Percentiles rank a stretch among this genome's conserved stretches.
These are phyloP conservation scores for Cymbopogon citratus DNA, from an alignment of 176 grass and related monocot species.

Conservation along the genomic window DNA sequence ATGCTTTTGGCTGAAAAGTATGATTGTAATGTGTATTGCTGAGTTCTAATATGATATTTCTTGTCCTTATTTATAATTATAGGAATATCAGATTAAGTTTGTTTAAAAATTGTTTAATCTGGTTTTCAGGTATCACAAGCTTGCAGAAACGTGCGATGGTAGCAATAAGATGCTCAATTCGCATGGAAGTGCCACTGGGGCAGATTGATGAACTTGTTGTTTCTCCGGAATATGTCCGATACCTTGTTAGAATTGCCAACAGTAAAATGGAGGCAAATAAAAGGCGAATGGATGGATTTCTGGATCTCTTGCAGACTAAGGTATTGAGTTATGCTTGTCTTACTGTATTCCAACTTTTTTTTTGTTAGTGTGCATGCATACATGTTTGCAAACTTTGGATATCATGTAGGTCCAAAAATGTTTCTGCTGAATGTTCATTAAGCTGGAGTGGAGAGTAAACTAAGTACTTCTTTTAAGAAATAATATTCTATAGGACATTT, in stretches of 20 bases:
- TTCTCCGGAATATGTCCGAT: conserved; percentile 54
- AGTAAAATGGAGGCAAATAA: conserved; percentile 88
- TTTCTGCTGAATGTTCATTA: not conserved
- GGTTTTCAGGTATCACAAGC: conserved; percentile 72
- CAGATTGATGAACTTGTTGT: conserved; percentile 45
- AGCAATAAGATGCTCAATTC: conserved; percentile 85
- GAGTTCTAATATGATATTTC: not conserved
- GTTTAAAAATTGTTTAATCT: not conserved
- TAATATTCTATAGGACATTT: not conserved
- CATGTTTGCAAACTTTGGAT: not conserved
- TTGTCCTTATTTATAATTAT: not conserved
- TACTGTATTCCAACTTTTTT: not conserved
- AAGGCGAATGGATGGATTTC: conserved; percentile 64
- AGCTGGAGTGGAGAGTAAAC: not conserved
- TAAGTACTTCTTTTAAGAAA: not conserved
- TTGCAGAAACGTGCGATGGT: conserved; percentile 78
- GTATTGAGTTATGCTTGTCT: conserved; percentile 10
- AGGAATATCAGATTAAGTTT: not conserved
- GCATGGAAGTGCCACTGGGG: conserved; percentile 89
- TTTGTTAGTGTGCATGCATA: not conserved
- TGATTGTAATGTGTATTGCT: not conserved
- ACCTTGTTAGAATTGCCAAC: conserved; percentile 79
- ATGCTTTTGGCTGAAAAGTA: not conserved
- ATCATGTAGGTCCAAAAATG: not conserved
- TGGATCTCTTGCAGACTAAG: conserved; percentile 54